Base-by-base conservation (phyloP, 768 basidiomycete species). In the Auriculariales sp. region DNA sequence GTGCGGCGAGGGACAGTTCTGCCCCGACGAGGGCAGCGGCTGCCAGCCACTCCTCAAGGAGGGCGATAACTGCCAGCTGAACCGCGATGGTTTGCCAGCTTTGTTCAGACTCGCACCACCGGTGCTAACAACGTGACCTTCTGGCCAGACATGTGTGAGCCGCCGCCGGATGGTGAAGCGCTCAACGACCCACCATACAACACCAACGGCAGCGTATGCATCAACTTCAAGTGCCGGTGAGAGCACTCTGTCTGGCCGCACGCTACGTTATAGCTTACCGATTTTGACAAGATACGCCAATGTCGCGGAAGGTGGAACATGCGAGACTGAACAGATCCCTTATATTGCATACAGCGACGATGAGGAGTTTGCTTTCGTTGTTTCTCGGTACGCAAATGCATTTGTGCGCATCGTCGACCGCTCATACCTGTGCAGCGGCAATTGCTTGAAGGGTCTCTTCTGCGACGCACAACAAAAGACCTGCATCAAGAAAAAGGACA, bases 211-310 rank as follows among this genome's bases (percentile, higher is more conserved):
- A 77, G 85, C 3, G 71, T 91, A 17, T 93, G 91, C 61, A 71
- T 94, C 47, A 84, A 88, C 58, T 81, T 79, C 58, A 62, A 72
- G 3, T 92, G 90, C 83, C 78, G 81, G 88, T 90, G 61, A 31
- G 81, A 32, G 4, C 19, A 15, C 17, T 35, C 14, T 46, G 5
- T 24, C 27, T 31, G 24, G 5, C 17, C 14, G 53, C 54, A 6
- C 44, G 28, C 25, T 12, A 24, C 17, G 36, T 39, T 28, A 49
- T 46, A 7, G 47, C 45, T 34, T 28, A 46, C 31, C 30, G 12
- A 46, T 19, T 33, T 28, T 29, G 49, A 32, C 28, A n/a, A 50
- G 86, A 73, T 90, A 76, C 73, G 81, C 90, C 7, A 87, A 92
- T 58, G 75, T 70, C 28, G 83, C 86, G 0, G 63, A 76, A 3